These are phyloP conservation scores for Penicillium thymicola DNA, from an alignment of 2,329 filamentous ascomycete species.

Conservation along the genomic window DNA sequence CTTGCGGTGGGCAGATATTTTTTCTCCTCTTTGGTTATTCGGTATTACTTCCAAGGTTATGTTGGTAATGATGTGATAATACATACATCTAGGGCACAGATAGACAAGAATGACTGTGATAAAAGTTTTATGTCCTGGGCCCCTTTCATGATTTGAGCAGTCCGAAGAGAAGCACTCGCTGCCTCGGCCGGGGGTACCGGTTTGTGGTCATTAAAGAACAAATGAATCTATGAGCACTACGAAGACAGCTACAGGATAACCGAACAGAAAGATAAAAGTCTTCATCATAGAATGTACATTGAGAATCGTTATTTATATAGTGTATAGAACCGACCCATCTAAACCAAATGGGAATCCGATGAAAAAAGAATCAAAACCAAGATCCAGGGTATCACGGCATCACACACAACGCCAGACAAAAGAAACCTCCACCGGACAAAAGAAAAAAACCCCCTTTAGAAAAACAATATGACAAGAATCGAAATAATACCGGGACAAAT, in stretches of 20 bases:
- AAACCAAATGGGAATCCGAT: conserved; percentile 9
- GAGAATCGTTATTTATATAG: conserved; percentile 15
- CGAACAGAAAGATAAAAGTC: background rate
- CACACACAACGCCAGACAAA: conserved; percentile 23
- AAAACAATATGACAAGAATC: conserved; percentile 9
- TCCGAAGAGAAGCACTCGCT: background rate
- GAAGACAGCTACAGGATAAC: background rate
- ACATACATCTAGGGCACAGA: background rate
- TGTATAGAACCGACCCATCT: conserved; percentile 11
- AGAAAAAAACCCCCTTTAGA: background rate
- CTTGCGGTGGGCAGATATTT: background rate
- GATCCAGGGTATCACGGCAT: conserved; percentile 26
- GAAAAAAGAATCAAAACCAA: conserved; percentile 9
- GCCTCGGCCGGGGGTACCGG: background rate
- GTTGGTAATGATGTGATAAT: background rate
- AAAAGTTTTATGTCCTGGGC: background rate
- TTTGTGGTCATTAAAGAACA: background rate
- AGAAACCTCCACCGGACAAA: conserved; percentile 6
- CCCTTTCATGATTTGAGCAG: background rate
- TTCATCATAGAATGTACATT: conserved; percentile 20
- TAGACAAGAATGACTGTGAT: background rate
- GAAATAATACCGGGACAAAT: background rate
- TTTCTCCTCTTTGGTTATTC: background rate
- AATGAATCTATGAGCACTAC: too few relatives aligned
- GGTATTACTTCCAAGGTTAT: background rate